Conservation (phyloP, 83 land plant genomes). For the Picea abies region DNA sequence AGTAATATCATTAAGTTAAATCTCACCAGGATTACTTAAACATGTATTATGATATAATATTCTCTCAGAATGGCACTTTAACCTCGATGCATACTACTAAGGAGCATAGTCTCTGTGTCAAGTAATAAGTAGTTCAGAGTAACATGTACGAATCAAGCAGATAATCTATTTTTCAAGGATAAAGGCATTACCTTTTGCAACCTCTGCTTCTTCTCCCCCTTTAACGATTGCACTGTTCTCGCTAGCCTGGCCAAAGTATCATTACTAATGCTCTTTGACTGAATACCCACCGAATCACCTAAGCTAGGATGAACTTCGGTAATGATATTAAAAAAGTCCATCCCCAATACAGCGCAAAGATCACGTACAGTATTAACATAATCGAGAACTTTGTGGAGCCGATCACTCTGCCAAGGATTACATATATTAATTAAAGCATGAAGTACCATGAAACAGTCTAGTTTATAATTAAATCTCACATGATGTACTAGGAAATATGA, state of each 20-base stretch:
- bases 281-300: constrained; percentile 72
- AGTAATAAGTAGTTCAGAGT: background rate
- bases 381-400: constrained; percentile 88
- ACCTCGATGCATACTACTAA: background rate
- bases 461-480: background rate
- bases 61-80: background rate
- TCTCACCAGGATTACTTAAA: too few species aligned
- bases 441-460: background rate
- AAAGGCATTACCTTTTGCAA: constrained; percentile 65
- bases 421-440: background rate
- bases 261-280: constrained; percentile 93
- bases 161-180: background rate
- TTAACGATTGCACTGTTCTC: constrained; percentile 63
- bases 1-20: background rate
- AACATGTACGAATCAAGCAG: background rate
- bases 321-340: constrained; percentile 82
- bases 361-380: constrained; percentile 89
- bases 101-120: background rate
- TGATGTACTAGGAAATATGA: background rate
- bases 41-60: too few species aligned
- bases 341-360: constrained; percentile 87
- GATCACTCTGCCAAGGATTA: constrained; percentile 62
- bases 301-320: constrained; percentile 93
- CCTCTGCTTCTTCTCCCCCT: constrained; percentile 81
- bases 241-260: constrained; percentile 80